Conservation (phyloP, 1,284 basidiomycete genomes). For the Crepidotus sp. region DNA sequence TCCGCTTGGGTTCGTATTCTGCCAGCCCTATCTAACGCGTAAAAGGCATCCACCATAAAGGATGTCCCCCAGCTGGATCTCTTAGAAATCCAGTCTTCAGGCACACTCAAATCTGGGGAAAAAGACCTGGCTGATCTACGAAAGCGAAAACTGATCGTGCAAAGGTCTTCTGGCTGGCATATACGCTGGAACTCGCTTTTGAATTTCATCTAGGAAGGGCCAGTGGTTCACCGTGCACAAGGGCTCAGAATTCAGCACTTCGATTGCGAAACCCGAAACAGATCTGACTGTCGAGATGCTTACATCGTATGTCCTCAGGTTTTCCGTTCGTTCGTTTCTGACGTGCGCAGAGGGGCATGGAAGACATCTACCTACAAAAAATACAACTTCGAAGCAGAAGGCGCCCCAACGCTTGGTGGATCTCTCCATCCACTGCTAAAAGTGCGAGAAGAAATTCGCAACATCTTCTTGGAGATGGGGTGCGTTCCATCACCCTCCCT, state of each 20-base stretch:
- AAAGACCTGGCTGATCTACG: constrained; percentile 78
- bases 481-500: constrained; percentile 29
- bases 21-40: constrained; percentile 8
- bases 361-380: constrained; percentile 91
- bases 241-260: constrained; percentile 84
- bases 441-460: constrained; percentile 95
- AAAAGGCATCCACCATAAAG: constrained; percentile 52
- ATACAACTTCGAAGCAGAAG: constrained; percentile 98
- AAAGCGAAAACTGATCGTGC: constrained; percentile 82
- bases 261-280: constrained; percentile 94
- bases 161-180: constrained; percentile 40
- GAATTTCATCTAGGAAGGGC: constrained; percentile 61
- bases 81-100: constrained; percentile 65
- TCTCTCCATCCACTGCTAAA: constrained; percentile 95
- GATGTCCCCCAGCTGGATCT: constrained; percentile 75
- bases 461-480: constrained; percentile 99
- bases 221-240: constrained; percentile 91
- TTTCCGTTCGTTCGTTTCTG: constrained; percentile 2
- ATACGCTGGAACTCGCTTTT: not conserved
- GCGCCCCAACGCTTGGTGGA: constrained; percentile 80
- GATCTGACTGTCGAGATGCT: constrained; percentile 97
- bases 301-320: constrained; percentile 41
- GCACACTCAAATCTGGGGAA: constrained; percentile 64
- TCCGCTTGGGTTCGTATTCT: constrained; percentile 15
- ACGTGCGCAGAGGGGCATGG: constrained; percentile 69